A percentile compares a stretch with the other conserved stretches of the same genome.
These are phyloP conservation scores for Trichoderma sp. DNA, from an alignment of 2,329 filamentous ascomycete species.

Conservation along the genomic window DNA sequence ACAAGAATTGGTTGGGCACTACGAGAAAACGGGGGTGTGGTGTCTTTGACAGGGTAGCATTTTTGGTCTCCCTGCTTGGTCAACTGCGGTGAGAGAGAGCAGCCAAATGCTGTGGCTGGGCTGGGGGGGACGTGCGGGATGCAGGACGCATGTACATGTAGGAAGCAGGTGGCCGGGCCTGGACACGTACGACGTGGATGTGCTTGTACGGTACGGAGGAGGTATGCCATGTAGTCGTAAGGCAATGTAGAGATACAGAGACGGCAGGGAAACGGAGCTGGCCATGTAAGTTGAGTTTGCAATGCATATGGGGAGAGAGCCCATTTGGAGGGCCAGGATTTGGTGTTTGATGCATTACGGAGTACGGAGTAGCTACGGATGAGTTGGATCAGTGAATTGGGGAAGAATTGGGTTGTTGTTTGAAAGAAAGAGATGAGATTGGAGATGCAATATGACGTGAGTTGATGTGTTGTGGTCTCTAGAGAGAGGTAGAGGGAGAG, in stretches of 20 bases:
- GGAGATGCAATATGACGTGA: not conserved
- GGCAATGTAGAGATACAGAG: not conserved
- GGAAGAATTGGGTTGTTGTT: not conserved
- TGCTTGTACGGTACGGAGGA: not conserved
- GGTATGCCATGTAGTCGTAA: not conserved
- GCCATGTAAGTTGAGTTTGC: conserved; percentile 5
- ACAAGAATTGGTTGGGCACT: not conserved
- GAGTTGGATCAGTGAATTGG: not conserved
- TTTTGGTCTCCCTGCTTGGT: not conserved
- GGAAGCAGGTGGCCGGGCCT: not conserved
- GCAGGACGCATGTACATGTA: conserved; percentile 14
- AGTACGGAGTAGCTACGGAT: not conserved
- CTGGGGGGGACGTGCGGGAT: not conserved
- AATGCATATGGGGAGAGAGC: not conserved
- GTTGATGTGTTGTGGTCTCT: not conserved
- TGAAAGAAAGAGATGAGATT: not conserved
- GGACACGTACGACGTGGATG: conserved; percentile 8
- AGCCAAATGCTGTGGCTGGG: conserved; percentile 1
- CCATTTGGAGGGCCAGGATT: not conserved
- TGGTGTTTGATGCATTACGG: not conserved
- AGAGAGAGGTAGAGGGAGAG: not conserved
- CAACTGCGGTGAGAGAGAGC: conserved; percentile 10
- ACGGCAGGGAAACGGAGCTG: conserved; percentile 2
- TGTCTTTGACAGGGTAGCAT: not conserved
- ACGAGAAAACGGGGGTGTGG: not conserved